Evolutionary conservation across 169 alveolate genomes (phyloP).

Genomic region (Hammondia hammondi): DNA sequence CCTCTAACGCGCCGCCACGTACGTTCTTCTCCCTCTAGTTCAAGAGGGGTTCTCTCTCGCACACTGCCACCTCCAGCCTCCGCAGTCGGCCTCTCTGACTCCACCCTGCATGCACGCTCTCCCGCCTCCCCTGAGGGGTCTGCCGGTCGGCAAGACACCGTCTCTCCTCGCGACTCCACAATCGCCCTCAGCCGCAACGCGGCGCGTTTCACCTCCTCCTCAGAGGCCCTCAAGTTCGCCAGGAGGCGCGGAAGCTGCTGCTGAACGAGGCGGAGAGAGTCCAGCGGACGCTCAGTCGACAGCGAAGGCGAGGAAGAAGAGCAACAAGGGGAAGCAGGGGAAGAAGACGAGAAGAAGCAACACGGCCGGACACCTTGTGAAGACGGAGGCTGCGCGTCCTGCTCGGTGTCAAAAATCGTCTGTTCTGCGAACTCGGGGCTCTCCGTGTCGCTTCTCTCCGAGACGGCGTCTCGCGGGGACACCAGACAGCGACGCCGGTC

Average conservation of each 20-base stretch:
- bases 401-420: neutral
- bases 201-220: neutral
- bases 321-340: neutral
- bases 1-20: too few species aligned
- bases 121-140: too few species aligned
- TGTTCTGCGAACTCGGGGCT: neutral
- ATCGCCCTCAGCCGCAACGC: conserved; percentile 6
- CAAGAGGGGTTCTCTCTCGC: too few species aligned
- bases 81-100: too few species aligned
- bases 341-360: neutral
- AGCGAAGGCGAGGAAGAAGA: neutral
- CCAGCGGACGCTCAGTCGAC: neutral
- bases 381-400: neutral
- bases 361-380: neutral
- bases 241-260: conserved; percentile 34
- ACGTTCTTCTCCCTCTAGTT: too few species aligned
- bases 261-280: neutral
- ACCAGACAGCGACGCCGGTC: neutral
- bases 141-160: too few species aligned
- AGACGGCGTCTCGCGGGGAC: neutral
- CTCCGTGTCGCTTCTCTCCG: neutral
- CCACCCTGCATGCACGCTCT: too few species aligned
- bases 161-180: neutral
- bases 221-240: conserved; percentile 14
- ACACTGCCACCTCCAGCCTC: too few species aligned